Conservation (phyloP, 106 monocot genomes). For the Hemerocallis citrina region DNA sequence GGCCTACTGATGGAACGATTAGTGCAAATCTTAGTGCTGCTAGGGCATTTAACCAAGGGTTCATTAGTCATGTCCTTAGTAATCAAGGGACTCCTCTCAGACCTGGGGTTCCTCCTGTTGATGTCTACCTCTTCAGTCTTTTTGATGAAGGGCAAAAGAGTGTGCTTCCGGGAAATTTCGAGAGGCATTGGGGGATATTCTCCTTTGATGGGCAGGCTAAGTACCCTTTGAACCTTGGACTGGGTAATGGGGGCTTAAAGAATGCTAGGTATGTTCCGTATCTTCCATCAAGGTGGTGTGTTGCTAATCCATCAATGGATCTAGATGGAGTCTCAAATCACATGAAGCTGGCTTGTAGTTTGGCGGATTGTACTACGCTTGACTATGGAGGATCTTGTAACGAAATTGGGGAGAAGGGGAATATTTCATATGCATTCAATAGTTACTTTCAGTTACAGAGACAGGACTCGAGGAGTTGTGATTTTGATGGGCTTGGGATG, state of each 20-base stretch:
- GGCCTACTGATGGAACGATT: conserved; percentile 69
- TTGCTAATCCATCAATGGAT: conserved; percentile 53
- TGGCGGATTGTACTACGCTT: conserved; percentile 74
- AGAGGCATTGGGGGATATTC: conserved; percentile 82
- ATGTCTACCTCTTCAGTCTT: conserved; percentile 74
- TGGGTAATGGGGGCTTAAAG: conserved; percentile 41
- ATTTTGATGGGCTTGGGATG: conserved; percentile 91
- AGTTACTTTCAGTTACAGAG: conserved; percentile 79
- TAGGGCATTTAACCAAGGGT: conserved; percentile 73
- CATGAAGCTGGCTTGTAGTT: conserved; percentile 58
- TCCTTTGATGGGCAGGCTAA: conserved; percentile 87
- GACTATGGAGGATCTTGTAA: conserved; percentile 79
- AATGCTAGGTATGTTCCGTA: conserved; percentile 73
- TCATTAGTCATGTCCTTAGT: conserved; percentile 62
- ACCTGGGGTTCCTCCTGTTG: conserved; percentile 54
- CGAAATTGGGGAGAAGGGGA: conserved; percentile 60
- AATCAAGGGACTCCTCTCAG: conserved; percentile 73
- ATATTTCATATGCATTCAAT: conserved; percentile 81
- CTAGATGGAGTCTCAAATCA: conserved; percentile 42
- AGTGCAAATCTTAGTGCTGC: conserved; percentile 76
- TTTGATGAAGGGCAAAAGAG: conserved; percentile 82
- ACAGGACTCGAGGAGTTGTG: conserved; percentile 62
- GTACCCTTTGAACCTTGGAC: conserved; percentile 63
- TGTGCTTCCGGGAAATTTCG: conserved; percentile 67
- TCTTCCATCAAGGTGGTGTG: conserved; percentile 75